Evolutionary conservation across 1,139 yeast species (phyloP), one percentile per base, ranked within the genome.

Genomic region (Kurtzmaniella natalensis): DNA sequence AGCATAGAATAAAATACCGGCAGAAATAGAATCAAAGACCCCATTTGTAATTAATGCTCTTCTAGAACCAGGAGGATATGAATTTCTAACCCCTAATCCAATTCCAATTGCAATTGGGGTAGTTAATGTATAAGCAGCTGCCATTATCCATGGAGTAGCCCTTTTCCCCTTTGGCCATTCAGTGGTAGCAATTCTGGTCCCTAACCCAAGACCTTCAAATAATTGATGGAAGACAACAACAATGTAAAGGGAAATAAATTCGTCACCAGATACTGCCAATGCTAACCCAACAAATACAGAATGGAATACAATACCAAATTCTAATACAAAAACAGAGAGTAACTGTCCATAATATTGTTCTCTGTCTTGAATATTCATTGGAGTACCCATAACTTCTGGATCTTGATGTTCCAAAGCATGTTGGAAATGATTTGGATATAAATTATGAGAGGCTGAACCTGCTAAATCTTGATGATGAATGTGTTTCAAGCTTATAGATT

Each of bases 131-230:
- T 77, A 88, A 3, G 70, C 80, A 4, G 65, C 24, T 23, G 78
- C 79, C 43, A 81, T 60, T 1, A 70, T 31, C 76, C 81, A 81
- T 13, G 89, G 88, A 18, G 79, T 68, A 44, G 47, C 57, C 37
- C 55, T 48, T 50, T 59, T 57, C 7, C 55, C 41, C 18, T 58
- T 53, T 19, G 85, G 82, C 88, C 92, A 85, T 24, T 71, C 64
- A 4, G 85, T 77, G 17, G 75, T 70, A 1, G 95, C 87, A 37
- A 88, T 70, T 55, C 96, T 75, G 6, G 95, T 76, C 35, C 96
- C 96, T 48, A 88, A 70, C 47, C 96, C 96, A 36, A 88, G 69
- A 37, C 96, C 96, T 66, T 88, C 96, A 56, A 88, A 88, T 64
- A 83, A 72, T 61, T 88, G 96, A 61, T 88, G 96, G 74, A 88